Evolutionary conservation across 2,329 filamentous ascomycete genomes (phyloP), one percentile per base, ranked within the genome.

Genomic region (Pyrenophora seminiperda): DNA sequence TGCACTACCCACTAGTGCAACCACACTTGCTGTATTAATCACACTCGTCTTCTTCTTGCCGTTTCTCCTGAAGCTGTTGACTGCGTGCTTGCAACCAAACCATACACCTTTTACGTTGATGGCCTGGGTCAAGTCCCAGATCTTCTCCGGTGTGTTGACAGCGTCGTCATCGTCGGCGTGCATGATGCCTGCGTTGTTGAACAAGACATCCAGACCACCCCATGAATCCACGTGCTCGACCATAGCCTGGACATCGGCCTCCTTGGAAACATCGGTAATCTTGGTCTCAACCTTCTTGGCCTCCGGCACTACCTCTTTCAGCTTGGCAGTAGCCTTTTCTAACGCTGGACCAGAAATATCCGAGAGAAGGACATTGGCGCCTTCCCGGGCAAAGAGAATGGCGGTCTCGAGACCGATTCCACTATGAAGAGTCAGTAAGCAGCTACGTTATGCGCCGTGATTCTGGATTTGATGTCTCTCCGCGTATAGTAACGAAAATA

Each of bases 81-180:
- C 86, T 5, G 92, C 91, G 73, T 96, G 90, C 81, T 96, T 97
- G 82, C 86, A 88, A 53, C 92, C 92, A 73, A 85, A 97, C 92
- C 92, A 96, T n/a, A 97, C 92, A 34, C 92, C 92, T 83, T 97
- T 97, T 74, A 96, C 92, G 75, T 97, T 97, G 80, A 96, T 95
- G 72, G 85, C 86, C 55, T 96, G 91, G 4, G 92, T 97, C 61
- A 96, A 78, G 67, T 97, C 91, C 92, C 92, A 97, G 78, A 97
- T 92, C 65, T 84, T 86, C 78, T 96, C 91, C 41, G 90, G 86
- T 1, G 91, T 96, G 72, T 88, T 83, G 71, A 95, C 79, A 40
- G 92, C 91, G 73, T 74, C 71, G 30, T 76, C 77, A 54, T 80
- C 77, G 50, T 88, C 81, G 39, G 85, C 86, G 77, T 96, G 92